Evolutionary conservation across 495 filamentous ascomycete genomes (phyloP).

Genomic region (Platismatia glauca): DNA sequence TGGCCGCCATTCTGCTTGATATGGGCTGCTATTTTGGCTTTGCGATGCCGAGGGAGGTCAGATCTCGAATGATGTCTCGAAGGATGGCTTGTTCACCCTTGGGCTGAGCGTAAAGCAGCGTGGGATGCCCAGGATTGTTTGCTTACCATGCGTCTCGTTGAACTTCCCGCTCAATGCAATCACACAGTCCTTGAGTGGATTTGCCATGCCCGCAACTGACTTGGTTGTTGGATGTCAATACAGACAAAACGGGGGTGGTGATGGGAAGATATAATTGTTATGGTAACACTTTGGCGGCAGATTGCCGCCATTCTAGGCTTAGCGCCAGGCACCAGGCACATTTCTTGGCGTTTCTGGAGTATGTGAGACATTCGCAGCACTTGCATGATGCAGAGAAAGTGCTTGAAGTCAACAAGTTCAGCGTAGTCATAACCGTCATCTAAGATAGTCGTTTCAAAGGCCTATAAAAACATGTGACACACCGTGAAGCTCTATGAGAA

Average conservation of each 20-base stretch:
- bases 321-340: background rate
- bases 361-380: background rate
- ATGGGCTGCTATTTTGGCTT: conserved; percentile 32
- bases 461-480: background rate
- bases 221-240: background rate
- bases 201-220: conserved; percentile 23
- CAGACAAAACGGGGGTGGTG: background rate
- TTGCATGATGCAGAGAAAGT: background rate
- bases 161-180: conserved; percentile 57
- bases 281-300: background rate
- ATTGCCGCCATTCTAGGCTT: background rate
- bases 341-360: background rate
- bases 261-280: background rate
- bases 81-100: background rate
- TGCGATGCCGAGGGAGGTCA: background rate
- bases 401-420: background rate
- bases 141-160: conserved; percentile 43
- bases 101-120: background rate
- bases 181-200: conserved; percentile 35
- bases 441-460: background rate
- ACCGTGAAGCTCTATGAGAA: conserved; percentile 9
- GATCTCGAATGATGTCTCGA: background rate
- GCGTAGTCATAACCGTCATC: background rate
- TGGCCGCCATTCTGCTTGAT: conserved; percentile 43
- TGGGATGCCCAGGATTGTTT: conserved; percentile 26